Evolutionary conservation across 2,329 filamentous ascomycete species (phyloP), one percentile per base, ranked within the genome.

Genomic region (Coniochaeta hoffmannii): DNA sequence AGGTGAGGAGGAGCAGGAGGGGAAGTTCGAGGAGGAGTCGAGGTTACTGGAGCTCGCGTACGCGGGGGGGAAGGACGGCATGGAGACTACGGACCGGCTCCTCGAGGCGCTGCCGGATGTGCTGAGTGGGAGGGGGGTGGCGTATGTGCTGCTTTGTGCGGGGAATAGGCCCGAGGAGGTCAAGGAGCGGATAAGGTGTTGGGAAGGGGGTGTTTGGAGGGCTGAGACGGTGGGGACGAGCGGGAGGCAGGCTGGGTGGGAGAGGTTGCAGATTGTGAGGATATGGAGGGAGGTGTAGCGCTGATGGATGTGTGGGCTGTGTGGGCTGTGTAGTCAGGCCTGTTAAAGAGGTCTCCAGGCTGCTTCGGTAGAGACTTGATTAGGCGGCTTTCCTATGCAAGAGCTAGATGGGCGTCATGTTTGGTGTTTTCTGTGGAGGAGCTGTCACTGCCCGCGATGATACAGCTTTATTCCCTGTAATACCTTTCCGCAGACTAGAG

Each of bases 241-340:
- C 70, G 93, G 93, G 51, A 90, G 87, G 76, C 84, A 88, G 69
- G 93, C 88, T 30, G 94, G 94, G 0, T 96, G 93, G 92, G 94
- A 99, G 75, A 95, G 88, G 73, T 76, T 99, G 70, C 87, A 91
- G 66, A 88, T 99, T 64, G 76, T 97, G 63, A 83, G 92, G 67
- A 88, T 96, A 67, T 96, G 90, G 88, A 82, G 83, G 64, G 76
- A 76, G 36, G 56, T 55, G 51, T 50, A 50, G 44, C 3, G 11
- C 26, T n/a, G n/a, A 9, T n/a, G n/a, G 28, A 50, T 2, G 4
- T 28, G 44, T 3, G 22, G 22, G 4, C 2, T 41, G 36, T 32
- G 30, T 32, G n/a, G n/a, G n/a, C n/a, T n/a, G n/a, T n/a, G n/a
- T n/a, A n/a, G n/a, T n/a, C n/a, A n/a, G n/a, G n/a, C n/a, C n/a